phyloP scores from a whole-genome alignment of 1,284 basidiomycete species.

The Ceratobasidium sp. region DNA sequence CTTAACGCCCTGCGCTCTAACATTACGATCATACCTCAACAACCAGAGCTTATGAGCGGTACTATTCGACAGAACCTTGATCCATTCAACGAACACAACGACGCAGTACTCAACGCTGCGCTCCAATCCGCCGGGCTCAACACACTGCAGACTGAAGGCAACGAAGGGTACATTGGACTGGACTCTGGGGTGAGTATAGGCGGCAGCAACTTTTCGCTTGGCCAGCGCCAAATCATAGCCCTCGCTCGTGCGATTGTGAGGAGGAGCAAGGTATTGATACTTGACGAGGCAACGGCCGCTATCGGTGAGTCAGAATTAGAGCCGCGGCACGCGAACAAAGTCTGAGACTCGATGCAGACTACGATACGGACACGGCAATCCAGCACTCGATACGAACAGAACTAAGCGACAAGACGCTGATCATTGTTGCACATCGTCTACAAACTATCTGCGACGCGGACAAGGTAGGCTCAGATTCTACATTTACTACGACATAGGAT shows the following conservation, averaged over 20 bases:
- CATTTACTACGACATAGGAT: not conserved
- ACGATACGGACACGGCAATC: constrained; percentile 64
- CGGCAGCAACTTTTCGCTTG: constrained; percentile 45
- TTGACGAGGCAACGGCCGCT: constrained; percentile 62
- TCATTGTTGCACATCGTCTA: constrained; percentile 77
- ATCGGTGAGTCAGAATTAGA: constrained; percentile 18
- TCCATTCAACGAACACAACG: constrained; percentile 49
- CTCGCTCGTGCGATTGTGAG: constrained; percentile 47
- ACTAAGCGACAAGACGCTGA: constrained; percentile 70
- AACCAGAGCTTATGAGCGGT: constrained; percentile 45
- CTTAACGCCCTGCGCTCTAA: constrained; percentile 68
- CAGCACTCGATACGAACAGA: constrained; percentile 70
- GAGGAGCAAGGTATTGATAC: constrained; percentile 65
- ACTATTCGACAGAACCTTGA: constrained; percentile 50
- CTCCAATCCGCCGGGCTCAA: constrained; percentile 39
- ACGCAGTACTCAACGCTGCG: constrained; percentile 43
- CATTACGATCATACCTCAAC: constrained; percentile 58
- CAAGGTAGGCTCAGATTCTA: constrained; percentile 49
- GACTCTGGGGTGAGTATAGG: constrained; percentile 55
- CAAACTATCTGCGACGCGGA: constrained; percentile 80
- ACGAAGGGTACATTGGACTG: constrained; percentile 51
- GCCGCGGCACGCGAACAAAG: not conserved
- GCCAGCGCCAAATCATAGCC: constrained; percentile 46
- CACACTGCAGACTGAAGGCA: not conserved
- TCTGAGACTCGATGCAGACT: constrained; percentile 48